Conservation (phyloP, 75 land plant species). For the Selaginella moellendorffii region DNA sequence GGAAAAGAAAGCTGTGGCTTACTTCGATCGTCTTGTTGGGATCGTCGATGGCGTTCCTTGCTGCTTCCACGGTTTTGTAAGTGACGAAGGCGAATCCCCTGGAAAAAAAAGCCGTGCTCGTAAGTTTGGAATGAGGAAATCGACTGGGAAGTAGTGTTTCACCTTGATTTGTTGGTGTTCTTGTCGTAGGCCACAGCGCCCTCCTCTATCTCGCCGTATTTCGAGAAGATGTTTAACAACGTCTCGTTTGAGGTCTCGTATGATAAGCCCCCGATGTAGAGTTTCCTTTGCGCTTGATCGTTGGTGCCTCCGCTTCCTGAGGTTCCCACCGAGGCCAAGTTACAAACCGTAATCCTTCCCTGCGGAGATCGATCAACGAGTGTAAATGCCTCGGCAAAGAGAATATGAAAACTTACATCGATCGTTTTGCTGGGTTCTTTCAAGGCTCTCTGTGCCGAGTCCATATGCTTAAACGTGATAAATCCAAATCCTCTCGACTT, state of each 20-base stretch:
- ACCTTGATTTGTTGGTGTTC: constrained; percentile 51
- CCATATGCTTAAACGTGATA: too few species aligned
- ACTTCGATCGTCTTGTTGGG: too few species aligned
- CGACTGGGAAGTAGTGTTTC: neutral
- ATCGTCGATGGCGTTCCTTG: too few species aligned
- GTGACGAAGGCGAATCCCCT: constrained; percentile 75
- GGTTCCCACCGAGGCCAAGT: constrained; percentile 44
- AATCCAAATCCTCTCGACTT: too few species aligned
- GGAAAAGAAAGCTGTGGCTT: too few species aligned
- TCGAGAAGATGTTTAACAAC: constrained; percentile 39
- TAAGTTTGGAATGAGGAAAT: too few species aligned
- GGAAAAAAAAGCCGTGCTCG: too few species aligned
- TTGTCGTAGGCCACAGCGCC: constrained; percentile 80
- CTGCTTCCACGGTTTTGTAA: too few species aligned
- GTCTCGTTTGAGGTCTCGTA: constrained; percentile 49
- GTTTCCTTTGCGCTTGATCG: constrained; percentile 57
- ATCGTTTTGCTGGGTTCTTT: constrained; percentile 60
- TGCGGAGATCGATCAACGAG: too few species aligned
- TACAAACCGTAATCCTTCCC: constrained; percentile 65
- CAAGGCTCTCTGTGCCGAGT: too few species aligned
- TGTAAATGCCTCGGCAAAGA: too few species aligned
- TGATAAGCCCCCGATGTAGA: too few species aligned
- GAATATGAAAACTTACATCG: constrained; percentile 37
- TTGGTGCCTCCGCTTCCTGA: constrained; percentile 18
- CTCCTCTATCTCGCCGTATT: constrained; percentile 72